Conservation (phyloP, 2,329 filamentous ascomycete species). For the Neofusicoccum laricinum region DNA sequence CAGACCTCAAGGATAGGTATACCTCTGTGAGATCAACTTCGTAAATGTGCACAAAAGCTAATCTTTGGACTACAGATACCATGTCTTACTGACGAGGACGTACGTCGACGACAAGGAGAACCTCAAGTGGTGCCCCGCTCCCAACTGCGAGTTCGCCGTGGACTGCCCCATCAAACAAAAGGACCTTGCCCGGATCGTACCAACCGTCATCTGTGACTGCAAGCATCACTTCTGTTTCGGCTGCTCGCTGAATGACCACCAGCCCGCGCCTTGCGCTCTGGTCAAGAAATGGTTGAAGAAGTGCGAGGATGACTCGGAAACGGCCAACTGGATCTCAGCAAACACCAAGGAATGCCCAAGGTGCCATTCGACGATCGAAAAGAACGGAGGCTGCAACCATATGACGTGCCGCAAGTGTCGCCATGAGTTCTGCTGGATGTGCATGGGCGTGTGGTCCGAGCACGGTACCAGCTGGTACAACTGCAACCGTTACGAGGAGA, state of each 20-base stretch:
- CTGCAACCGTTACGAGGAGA: conserved; percentile 96
- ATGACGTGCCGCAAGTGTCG: conserved; percentile 97
- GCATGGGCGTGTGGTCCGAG: conserved; percentile 98
- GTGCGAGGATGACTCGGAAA: conserved; percentile 96
- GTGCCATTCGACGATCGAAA: conserved; percentile 96
- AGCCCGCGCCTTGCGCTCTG: conserved; percentile 84
- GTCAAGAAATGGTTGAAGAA: conserved; percentile 98
- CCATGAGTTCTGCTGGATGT: conserved; percentile 99
- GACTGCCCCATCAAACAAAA: conserved; percentile 87
- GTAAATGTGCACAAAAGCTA: conserved; percentile 3
- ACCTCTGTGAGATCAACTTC: conserved; percentile 16
- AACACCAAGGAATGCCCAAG: conserved; percentile 98
- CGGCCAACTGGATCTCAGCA: conserved; percentile 98
- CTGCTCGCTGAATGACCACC: conserved; percentile 84
- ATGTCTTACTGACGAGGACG: conserved; percentile 81
- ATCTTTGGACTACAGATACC: conserved; percentile 59
- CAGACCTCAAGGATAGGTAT: conserved; percentile 56
- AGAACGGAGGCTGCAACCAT: conserved; percentile 97
- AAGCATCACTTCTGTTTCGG: conserved; percentile 93
- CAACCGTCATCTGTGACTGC: conserved; percentile 83
- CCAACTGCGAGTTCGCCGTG: conserved; percentile 92
- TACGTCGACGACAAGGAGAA: conserved; percentile 97
- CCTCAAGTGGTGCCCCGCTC: conserved; percentile 95
- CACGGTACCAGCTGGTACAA: conserved; percentile 99
- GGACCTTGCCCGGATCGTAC: conserved; percentile 79